Conservation (phyloP, 345 rosid species). For the Pugionium dolabratum region DNA sequence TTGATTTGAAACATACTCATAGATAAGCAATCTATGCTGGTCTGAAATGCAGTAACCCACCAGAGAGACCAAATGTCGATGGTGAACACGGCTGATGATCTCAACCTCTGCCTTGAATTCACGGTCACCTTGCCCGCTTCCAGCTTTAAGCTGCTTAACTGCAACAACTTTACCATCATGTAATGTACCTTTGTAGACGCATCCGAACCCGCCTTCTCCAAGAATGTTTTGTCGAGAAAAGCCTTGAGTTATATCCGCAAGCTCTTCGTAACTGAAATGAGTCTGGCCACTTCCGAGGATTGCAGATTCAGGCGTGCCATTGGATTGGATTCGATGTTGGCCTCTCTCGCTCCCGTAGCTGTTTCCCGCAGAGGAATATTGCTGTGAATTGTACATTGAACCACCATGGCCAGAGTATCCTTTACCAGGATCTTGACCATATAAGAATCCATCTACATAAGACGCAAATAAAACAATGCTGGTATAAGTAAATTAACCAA, state of each 20-base stretch:
- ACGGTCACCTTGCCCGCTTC: constrained; percentile 93
- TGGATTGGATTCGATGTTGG: constrained; percentile 30
- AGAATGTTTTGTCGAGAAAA: constrained; percentile 67
- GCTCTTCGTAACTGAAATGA: constrained; percentile 68
- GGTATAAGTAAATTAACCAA: background rate
- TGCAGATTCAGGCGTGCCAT: constrained; percentile 52
- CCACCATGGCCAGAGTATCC: constrained; percentile 42
- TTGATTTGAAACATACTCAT: constrained; percentile 81
- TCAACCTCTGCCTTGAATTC: constrained; percentile 94
- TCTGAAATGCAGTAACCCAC: constrained; percentile 81
- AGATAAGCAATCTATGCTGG: constrained; percentile 69
- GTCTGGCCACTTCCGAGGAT: constrained; percentile 52
- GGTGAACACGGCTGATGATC: constrained; percentile 93
- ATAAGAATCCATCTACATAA: constrained; percentile 55
- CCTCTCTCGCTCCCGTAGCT: constrained; percentile 53
- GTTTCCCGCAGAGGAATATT: constrained; percentile 39
- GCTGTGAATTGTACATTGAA: constrained; percentile 48
- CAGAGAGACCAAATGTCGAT: constrained; percentile 86
- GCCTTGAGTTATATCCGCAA: constrained; percentile 76
- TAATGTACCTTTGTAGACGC: constrained; percentile 66
- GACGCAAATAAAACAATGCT: constrained; percentile 1
- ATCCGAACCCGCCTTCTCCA: constrained; percentile 97
- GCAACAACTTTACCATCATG: constrained; percentile 68
- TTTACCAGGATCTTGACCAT: constrained; percentile 45
- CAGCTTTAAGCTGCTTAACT: constrained; percentile 88